Conservation (phyloP, 108 stramenopile genomes). For the Craspedostauros australis region DNA sequence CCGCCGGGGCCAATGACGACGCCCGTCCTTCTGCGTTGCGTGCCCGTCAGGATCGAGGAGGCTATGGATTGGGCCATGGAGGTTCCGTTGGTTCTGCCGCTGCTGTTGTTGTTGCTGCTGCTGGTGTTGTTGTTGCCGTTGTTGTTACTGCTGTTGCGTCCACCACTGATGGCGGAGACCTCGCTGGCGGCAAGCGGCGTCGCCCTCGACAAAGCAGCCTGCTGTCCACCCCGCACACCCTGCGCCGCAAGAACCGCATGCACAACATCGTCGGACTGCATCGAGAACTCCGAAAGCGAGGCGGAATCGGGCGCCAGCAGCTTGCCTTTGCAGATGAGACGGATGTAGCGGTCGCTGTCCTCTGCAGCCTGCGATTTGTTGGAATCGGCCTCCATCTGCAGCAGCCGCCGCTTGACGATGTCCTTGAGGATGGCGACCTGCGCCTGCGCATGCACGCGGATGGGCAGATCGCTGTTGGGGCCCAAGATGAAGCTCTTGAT, state of each 20-base stretch:
- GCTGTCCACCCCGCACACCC: not conserved
- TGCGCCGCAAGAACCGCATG: conserved; percentile 67
- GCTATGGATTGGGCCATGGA: not conserved
- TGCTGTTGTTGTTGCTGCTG: not conserved
- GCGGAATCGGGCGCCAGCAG: conserved; percentile 68
- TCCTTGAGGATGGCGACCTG: conserved; percentile 23
- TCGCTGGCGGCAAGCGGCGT: too few relatives aligned
- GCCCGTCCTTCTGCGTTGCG: conserved; percentile 30
- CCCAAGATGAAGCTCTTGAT: conserved; percentile 8
- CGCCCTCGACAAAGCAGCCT: conserved; percentile 1
- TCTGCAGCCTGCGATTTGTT: not conserved
- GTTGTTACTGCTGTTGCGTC: conserved; percentile 1
- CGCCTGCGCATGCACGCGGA: not conserved
- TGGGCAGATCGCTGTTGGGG: conserved; percentile 19
- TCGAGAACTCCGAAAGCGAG: conserved; percentile 36
- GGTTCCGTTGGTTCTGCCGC: not conserved
- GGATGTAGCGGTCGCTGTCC: conserved; percentile 35
- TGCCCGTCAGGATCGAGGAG: not conserved
- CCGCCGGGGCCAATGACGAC: conserved; percentile 51
- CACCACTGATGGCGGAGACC: too few relatives aligned
- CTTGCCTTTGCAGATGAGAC: conserved; percentile 64
- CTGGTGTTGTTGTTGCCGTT: not conserved
- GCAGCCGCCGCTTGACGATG: not conserved
- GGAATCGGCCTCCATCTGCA: not conserved
- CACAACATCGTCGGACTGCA: conserved; percentile 51